Base-by-base conservation (phyloP, 2,329 filamentous ascomycete genomes). In the Tolypocladium ovalisporum region DNA sequence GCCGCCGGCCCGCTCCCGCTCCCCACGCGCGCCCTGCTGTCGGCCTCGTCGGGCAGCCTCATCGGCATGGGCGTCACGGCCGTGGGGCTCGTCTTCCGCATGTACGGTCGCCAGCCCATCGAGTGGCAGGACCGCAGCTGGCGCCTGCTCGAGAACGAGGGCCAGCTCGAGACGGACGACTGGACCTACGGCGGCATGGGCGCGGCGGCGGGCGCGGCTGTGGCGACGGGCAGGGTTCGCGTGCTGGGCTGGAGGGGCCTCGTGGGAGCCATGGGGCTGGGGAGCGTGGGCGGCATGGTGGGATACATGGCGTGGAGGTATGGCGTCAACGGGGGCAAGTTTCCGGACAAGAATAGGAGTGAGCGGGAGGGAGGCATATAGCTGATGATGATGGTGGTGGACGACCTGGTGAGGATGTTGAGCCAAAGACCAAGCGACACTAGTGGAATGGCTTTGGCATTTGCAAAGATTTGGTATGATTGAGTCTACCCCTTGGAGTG, bases 41-140 rank as follows among this genome's bases (percentile, higher is more conserved):
- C 75, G 12, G 70, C 76, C 0, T 76, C 77, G 10, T 72, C 71
- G 2, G 78, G 77, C 56, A 74, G 75, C 4, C 56, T 79, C 2
- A 60, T 78, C 32, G 79, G 76, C 0, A 64, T 77, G 1, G 75
- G 72, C 0, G 59, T 81, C 1, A 69, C 79, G 29, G 70, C 70
- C 1, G 58, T 77, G 5, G 76, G 71, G 61, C 71, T 82, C 4
- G 66, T 70, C 34, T 72, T 65, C 0, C 71, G 77, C 2, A 86
- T 87, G 83, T 70, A 70, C 56, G 81, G 79, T 0, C 73, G 75
- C 19, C 76, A 82, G 62, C 73, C 78, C 44, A 81, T 87, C 36
- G 83, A 87, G 68, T 87, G 84, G 84, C 70, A 79, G 64, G 84
- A 87, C 65, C 74, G 85, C 22, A 77, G 78, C 57, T 87, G 84